Conservation (phyloP, 768 basidiomycete species). For the Hygrophorus pudorinus region DNA sequence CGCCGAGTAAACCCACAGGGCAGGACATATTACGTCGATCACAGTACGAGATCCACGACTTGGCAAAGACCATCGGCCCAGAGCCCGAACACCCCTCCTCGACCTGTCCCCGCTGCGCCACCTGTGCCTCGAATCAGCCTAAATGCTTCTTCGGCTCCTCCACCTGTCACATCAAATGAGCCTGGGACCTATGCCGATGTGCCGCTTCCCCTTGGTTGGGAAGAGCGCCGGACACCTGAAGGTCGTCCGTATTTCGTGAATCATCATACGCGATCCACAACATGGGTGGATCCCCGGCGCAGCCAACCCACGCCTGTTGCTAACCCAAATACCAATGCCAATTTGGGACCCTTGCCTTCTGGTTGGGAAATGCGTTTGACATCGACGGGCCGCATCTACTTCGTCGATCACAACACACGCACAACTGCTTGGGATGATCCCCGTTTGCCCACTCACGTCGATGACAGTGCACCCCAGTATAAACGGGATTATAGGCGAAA, state of each 20-base stretch:
- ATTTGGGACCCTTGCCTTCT: slow-evolving; percentile 76
- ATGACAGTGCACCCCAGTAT: slow-evolving; percentile 89
- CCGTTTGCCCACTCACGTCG: slow-evolving; percentile 69
- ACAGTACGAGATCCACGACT: slow-evolving; percentile 69
- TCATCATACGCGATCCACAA: slow-evolving; percentile 81
- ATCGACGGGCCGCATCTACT: slow-evolving; percentile 77
- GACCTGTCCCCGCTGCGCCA: slow-evolving; percentile 5
- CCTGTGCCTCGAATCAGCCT: slow-evolving; percentile 4
- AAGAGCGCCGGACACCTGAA: slow-evolving; percentile 84
- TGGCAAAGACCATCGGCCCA: slow-evolving; percentile 55
- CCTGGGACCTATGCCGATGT: slow-evolving; percentile 43
- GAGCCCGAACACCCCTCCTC: slow-evolving; percentile 8
- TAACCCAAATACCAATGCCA: slow-evolving; percentile 39
- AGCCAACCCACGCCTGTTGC: slow-evolving; percentile 30
- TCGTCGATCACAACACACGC: slow-evolving; percentile 85
- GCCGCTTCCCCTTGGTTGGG: slow-evolving; percentile 84
- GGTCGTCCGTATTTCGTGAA: slow-evolving; percentile 60
- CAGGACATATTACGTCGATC: slow-evolving; percentile 81
- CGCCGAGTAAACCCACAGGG: slow-evolving; percentile 64
- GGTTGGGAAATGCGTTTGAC: slow-evolving; percentile 96
- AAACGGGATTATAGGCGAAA: slow-evolving; percentile 90
- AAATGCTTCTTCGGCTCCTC: slow-evolving; percentile 8
- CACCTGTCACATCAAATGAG: slow-evolving; percentile 16
- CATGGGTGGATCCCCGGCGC: slow-evolving; percentile 83
- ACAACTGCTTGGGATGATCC: slow-evolving; percentile 95